phyloP scores from a whole-genome alignment of 352 stramenopile species.

The Phytophthora hybrid region DNA sequence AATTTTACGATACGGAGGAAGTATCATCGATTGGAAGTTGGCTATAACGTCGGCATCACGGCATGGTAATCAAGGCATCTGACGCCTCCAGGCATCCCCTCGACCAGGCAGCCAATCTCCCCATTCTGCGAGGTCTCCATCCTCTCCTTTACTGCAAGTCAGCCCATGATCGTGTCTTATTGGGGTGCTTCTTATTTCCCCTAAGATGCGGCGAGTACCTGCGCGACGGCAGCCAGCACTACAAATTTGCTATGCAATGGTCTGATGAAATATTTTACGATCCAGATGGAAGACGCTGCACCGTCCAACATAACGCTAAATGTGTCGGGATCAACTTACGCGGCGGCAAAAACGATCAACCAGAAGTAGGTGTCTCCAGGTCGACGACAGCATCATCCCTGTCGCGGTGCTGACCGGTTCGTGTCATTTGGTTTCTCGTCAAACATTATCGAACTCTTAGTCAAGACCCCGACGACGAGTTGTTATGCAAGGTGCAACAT shows the following conservation, averaged over 20 bases:
- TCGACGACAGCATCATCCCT: constrained; percentile 4
- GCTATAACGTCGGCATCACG: constrained; percentile 34
- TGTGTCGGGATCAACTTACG: constrained; percentile 21
- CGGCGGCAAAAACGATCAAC: constrained; percentile 38
- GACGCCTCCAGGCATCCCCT: constrained; percentile 19
- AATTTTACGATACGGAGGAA: too few species aligned
- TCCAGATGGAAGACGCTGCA: neutral
- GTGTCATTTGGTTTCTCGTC: constrained; percentile 9
- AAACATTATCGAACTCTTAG: constrained; percentile 12
- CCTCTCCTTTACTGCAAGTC: constrained; percentile 11
- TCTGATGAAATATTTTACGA: constrained; percentile 5
- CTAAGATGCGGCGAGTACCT: constrained; percentile 29
- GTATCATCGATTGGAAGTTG: constrained; percentile 33
- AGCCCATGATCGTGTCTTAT: constrained; percentile 42
- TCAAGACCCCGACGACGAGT: neutral
- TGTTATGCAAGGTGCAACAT: constrained; percentile 17
- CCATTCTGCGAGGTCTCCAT: constrained; percentile 28
- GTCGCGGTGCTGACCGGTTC: constrained; percentile 14
- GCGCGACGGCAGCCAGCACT: neutral
- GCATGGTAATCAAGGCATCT: constrained; percentile 33
- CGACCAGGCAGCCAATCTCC: constrained; percentile 20
- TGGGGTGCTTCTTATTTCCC: constrained; percentile 39
- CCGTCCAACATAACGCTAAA: neutral
- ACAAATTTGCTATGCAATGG: constrained; percentile 25
- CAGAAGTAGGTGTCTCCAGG: neutral